Evolutionary conservation across 1,284 basidiomycete genomes (phyloP).

Genomic region (Coriolopsis trogii): DNA sequence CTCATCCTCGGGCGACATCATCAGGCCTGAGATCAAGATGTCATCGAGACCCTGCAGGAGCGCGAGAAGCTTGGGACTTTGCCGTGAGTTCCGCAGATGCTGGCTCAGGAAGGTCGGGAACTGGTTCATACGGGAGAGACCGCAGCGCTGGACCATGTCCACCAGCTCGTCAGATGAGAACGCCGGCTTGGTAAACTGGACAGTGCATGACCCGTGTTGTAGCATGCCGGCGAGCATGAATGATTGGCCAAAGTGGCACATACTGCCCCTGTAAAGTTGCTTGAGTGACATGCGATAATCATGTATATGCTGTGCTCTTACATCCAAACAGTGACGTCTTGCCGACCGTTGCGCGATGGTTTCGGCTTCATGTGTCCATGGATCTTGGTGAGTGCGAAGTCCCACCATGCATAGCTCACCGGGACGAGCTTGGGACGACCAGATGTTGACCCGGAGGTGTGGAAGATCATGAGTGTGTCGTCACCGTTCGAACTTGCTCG

Average conservation of each 20-base stretch:
- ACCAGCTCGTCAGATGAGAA: conserved; percentile 71
- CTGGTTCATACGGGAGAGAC: conserved; percentile 70
- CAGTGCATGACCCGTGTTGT: conserved; percentile 69
- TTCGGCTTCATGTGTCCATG: conserved; percentile 26
- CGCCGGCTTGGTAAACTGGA: conserved; percentile 64
- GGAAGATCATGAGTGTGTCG: conserved; percentile 65
- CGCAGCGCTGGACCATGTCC: conserved; percentile 68
- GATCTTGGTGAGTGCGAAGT: conserved; percentile 30
- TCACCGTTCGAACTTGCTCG: conserved; percentile 40
- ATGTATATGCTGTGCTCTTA: conserved; percentile 20
- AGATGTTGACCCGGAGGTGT: conserved; percentile 75
- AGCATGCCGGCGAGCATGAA: conserved; percentile 51
- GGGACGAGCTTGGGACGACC: conserved; percentile 75
- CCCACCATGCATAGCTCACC: conserved; percentile 50
- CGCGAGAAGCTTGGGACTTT: conserved; percentile 61
- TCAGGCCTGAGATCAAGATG: conserved; percentile 62
- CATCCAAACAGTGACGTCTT: conserved; percentile 57
- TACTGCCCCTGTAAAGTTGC: conserved; percentile 31
- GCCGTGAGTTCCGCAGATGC: conserved; percentile 62
- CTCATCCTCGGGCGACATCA: conserved; percentile 64
- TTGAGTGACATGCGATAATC: not conserved
- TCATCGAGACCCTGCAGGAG: conserved; percentile 59
- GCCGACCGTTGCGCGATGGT: conserved; percentile 34
- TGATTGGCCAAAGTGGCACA: conserved; percentile 37
- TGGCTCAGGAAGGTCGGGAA: conserved; percentile 67